Evolutionary conservation across 2,329 filamentous ascomycete genomes (phyloP).

Genomic region (Ambrosiella beaveri): DNA sequence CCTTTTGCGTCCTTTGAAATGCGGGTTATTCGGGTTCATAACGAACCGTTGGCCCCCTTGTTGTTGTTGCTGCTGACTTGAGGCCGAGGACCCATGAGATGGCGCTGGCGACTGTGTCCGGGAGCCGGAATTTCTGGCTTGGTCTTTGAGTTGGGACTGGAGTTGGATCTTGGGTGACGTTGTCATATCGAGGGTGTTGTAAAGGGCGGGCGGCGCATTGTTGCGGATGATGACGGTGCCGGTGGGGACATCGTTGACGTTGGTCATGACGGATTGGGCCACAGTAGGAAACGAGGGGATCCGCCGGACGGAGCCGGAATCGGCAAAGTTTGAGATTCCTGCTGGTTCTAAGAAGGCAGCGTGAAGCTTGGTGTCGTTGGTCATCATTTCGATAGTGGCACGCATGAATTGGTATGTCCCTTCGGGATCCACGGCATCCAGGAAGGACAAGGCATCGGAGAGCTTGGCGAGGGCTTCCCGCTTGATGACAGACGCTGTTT

Average conservation of each 20-base stretch:
- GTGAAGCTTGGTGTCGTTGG: constrained; percentile 49
- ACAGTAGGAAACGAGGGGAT: not conserved
- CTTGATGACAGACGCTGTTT: constrained; percentile 49
- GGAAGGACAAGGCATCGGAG: constrained; percentile 66
- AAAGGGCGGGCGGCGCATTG: constrained; percentile 1
- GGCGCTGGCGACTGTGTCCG: constrained; percentile 10
- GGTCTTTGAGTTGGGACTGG: not conserved
- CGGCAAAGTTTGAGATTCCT: constrained; percentile 10
- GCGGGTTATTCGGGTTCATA: constrained; percentile 66
- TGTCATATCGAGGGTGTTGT: constrained; percentile 11
- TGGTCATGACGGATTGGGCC: constrained; percentile 1
- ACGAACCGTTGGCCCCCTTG: constrained; percentile 41
- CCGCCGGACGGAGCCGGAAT: constrained; percentile 2
- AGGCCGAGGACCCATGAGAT: not conserved
- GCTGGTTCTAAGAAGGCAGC: constrained; percentile 26
- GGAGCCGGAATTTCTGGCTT: constrained; percentile 13
- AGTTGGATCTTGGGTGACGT: constrained; percentile 2
- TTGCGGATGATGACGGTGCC: constrained; percentile 36
- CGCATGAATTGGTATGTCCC: constrained; percentile 74
- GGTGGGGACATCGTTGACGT: constrained; percentile 23
- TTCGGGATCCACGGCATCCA: constrained; percentile 80
- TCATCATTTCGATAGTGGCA: constrained; percentile 55
- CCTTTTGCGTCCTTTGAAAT: constrained; percentile 48
- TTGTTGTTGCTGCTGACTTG: constrained; percentile 17
- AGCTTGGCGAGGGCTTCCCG: constrained; percentile 69